Conservation (phyloP, 169 alveolate species). For the Babesia bigemina region DNA sequence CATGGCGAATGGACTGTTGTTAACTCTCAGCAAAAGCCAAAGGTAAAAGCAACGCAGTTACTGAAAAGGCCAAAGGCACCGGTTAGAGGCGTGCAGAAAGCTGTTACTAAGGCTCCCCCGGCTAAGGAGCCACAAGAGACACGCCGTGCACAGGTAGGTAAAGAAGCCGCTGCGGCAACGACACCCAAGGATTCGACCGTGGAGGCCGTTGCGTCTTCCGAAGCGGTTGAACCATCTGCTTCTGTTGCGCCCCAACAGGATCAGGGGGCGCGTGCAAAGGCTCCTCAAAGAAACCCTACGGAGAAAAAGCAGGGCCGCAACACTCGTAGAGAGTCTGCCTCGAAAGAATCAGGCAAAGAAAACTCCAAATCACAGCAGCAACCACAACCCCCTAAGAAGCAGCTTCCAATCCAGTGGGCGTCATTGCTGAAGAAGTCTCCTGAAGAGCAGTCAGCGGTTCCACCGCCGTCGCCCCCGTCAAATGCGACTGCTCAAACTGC, state of each 20-base stretch:
- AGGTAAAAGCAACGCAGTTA: background rate
- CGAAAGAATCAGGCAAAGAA: constrained; percentile 16
- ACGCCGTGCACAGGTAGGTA: constrained; percentile 26
- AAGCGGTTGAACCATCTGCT: background rate
- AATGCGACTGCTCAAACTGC: background rate
- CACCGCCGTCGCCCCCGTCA: background rate
- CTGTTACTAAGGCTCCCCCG: background rate
- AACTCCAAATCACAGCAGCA: constrained; percentile 3
- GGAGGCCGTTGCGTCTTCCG: background rate
- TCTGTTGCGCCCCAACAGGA: constrained; percentile 4
- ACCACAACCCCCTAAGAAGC: constrained; percentile 4
- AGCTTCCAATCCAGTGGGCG: constrained; percentile 29
- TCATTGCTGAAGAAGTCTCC: constrained; percentile 28
- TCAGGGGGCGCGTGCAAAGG: constrained; percentile 36
- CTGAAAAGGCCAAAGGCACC: constrained; percentile 17
- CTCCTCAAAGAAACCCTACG: background rate
- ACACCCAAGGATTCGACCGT: background rate
- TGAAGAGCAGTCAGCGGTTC: constrained; percentile 2
- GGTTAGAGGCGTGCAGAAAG: background rate
- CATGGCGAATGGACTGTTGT: constrained; percentile 72
- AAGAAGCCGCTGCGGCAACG: background rate
- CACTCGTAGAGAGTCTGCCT: background rate
- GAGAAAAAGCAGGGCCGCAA: constrained; percentile 8
- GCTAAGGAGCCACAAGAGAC: constrained; percentile 2
- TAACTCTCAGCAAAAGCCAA: constrained; percentile 17